phyloP scores from a whole-genome alignment of 768 basidiomycete genomes.

The Tricholoma sp. region DNA sequence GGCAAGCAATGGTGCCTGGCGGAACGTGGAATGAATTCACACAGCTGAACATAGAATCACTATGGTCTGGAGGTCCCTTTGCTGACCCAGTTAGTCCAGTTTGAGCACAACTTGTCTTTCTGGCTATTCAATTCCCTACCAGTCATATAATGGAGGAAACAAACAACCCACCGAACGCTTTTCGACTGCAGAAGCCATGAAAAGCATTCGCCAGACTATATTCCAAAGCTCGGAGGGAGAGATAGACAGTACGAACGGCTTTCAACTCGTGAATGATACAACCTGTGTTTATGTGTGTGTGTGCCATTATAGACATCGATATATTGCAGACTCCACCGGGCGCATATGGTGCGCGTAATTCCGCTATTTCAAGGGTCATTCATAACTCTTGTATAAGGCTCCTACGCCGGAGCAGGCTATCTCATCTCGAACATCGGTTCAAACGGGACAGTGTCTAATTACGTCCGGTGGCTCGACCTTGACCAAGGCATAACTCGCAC shows the following conservation, averaged over 20 bases:
- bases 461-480: conserved; percentile 65
- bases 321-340: conserved; percentile 49
- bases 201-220: conserved; percentile 47
- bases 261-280: not conserved
- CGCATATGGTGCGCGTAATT: conserved; percentile 50
- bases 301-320: conserved; percentile 39
- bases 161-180: conserved; percentile 39
- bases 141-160: conserved; percentile 74
- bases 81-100: conserved; percentile 46
- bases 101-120: not conserved
- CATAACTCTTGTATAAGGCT: conserved; percentile 41
- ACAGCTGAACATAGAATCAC: conserved; percentile 70
- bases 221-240: conserved; percentile 56
- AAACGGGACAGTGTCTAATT: conserved; percentile 37
- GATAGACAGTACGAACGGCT: conserved; percentile 41
- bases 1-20: conserved; percentile 61
- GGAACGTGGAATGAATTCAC: conserved; percentile 54
- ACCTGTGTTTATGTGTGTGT: not conserved
- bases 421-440: conserved; percentile 45
- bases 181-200: conserved; percentile 44
- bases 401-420: conserved; percentile 63
- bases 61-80: conserved; percentile 76
- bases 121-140: not conserved
- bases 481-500: conserved; percentile 56
- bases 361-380: not conserved